A percentile compares a stretch with the other conserved stretches of the same genome.
These are phyloP conservation scores for Lunularia cruciata DNA, from an alignment of 225 moss, liverwort and hornwort genomes.

Conservation along the genomic window DNA sequence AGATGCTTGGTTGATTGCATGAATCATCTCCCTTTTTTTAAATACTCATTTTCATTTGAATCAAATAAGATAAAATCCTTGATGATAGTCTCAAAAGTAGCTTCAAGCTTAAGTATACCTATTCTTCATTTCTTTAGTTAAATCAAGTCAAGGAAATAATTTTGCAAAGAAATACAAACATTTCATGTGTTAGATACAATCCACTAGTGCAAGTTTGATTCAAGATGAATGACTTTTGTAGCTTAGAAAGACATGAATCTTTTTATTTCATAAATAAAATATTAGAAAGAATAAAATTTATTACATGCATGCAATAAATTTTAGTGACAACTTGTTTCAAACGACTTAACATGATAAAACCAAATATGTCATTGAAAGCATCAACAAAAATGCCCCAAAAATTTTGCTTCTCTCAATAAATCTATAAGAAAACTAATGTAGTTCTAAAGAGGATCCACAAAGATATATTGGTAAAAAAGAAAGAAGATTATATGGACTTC, in stretches of 20 bases:
- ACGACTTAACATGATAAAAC: constrained; percentile 57
- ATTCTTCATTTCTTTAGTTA: constrained; percentile 46
- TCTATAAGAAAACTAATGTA: constrained; percentile 77
- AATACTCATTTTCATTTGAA: constrained; percentile 58
- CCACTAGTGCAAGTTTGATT: too few relatives aligned
- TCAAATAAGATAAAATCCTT: constrained; percentile 71
- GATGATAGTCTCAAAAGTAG: constrained; percentile 63
- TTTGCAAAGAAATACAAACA: neutral
- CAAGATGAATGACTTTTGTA: too few relatives aligned
- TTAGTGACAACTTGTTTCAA: constrained; percentile 66
- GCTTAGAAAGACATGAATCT: too few relatives aligned
- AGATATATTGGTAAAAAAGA: constrained; percentile 87
- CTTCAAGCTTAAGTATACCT: constrained; percentile 57
- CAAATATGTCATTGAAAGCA: constrained; percentile 62
- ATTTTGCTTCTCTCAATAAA: constrained; percentile 75
- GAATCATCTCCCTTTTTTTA: constrained; percentile 60
- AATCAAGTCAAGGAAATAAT: constrained; percentile 44
- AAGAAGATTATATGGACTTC: constrained; percentile 87
- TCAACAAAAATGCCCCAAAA: constrained; percentile 67
- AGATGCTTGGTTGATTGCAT: constrained; percentile 40
- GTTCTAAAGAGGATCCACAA: constrained; percentile 76
- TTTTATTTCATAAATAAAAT: too few relatives aligned
- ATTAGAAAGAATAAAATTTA: too few relatives aligned
- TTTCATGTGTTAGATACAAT: too few relatives aligned
- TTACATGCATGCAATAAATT: too few relatives aligned